A percentile compares a stretch with the other conserved stretches of the same genome.
phyloP scores from a whole-genome alignment of 2,329 filamentous ascomycete species.

The Fusarium pseudoanthophilum region DNA sequence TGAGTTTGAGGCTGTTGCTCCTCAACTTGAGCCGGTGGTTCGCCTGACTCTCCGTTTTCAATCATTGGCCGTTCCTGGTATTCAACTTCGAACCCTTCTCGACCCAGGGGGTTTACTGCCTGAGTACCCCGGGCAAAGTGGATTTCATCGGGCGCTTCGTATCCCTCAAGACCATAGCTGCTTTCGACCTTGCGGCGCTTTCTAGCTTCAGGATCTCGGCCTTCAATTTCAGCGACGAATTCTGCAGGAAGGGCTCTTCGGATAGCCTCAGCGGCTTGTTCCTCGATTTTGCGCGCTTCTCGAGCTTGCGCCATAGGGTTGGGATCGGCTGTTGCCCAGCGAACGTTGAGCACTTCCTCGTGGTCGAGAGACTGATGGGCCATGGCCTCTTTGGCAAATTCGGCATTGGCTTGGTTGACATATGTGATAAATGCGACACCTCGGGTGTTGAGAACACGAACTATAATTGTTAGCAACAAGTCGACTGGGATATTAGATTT shows the following conservation, averaged over 20 bases:
- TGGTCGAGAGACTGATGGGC: constrained; percentile 92
- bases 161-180: constrained; percentile 87
- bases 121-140: constrained; percentile 87
- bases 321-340: constrained; percentile 96
- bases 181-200: constrained; percentile 93
- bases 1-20: constrained; percentile 52
- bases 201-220: constrained; percentile 84
- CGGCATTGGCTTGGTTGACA: constrained; percentile 85
- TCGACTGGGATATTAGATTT: neutral
- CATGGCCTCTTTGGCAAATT: constrained; percentile 97
- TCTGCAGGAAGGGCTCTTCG: constrained; percentile 86
- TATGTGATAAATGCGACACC: constrained; percentile 98
- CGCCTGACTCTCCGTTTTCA: constrained; percentile 63
- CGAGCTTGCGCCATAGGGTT: constrained; percentile 95
- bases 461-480: constrained; percentile 41
- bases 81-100: constrained; percentile 71
- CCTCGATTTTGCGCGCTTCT: constrained; percentile 88
- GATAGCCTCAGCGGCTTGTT: constrained; percentile 96
- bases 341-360: constrained; percentile 90
- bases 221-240: constrained; percentile 94
- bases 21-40: constrained; percentile 46
- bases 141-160: constrained; percentile 92
- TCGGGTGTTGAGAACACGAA: constrained; percentile 85
- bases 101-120: constrained; percentile 68
- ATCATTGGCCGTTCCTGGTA: constrained; percentile 69